Evolutionary conservation across 208 protist genomes (phyloP).

Genomic region (Crithidia mellificae): DNA sequence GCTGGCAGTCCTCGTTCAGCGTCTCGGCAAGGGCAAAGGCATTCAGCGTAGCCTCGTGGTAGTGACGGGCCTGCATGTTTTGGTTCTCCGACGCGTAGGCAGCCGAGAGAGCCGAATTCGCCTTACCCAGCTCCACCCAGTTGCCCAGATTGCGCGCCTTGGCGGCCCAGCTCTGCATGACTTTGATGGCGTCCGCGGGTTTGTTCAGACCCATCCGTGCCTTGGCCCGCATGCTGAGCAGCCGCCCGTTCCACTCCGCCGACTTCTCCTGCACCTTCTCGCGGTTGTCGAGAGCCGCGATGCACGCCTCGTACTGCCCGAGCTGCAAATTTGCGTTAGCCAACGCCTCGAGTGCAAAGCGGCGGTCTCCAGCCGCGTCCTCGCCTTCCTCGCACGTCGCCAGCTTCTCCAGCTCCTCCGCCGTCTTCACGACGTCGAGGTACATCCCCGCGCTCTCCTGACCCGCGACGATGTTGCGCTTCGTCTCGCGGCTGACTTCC

Average conservation of each 20-base stretch:
- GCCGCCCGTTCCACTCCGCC: slow-evolving; percentile 57
- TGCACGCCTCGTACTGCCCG: slow-evolving; percentile 77
- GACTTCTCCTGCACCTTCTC: slow-evolving; percentile 86
- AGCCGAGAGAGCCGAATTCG: slow-evolving; percentile 62
- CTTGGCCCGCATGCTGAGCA: slow-evolving; percentile 75
- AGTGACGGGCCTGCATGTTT: slow-evolving; percentile 60
- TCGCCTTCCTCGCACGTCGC: slow-evolving; percentile 66
- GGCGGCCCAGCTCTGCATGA: slow-evolving; percentile 69
- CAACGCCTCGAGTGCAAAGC: slow-evolving; percentile 80
- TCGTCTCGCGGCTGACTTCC: slow-evolving; percentile 85
- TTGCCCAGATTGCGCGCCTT: slow-evolving; percentile 68
- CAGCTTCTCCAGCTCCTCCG: slow-evolving; percentile 69
- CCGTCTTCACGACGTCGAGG: slow-evolving; percentile 65
- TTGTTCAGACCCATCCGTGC: slow-evolving; percentile 73
- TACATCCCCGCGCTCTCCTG: slow-evolving; percentile 72
- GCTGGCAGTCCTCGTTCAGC: slow-evolving; percentile 40
- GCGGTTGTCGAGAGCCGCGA: slow-evolving; percentile 68
- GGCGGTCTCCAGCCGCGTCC: slow-evolving; percentile 64
- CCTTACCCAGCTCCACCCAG: slow-evolving; percentile 69
- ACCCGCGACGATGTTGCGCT: slow-evolving; percentile 76
- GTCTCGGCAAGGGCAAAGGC: slow-evolving; percentile 42
- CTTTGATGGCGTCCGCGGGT: slow-evolving; percentile 66
- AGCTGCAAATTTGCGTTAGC: slow-evolving; percentile 83
- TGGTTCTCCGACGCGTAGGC: slow-evolving; percentile 60
- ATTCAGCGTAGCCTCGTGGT: slow-evolving; percentile 62